A percentile compares a stretch with the other conserved stretches of the same genome.
Evolutionary conservation across 768 basidiomycete genomes (phyloP).

Genomic region (Clathrus columnatus): DNA sequence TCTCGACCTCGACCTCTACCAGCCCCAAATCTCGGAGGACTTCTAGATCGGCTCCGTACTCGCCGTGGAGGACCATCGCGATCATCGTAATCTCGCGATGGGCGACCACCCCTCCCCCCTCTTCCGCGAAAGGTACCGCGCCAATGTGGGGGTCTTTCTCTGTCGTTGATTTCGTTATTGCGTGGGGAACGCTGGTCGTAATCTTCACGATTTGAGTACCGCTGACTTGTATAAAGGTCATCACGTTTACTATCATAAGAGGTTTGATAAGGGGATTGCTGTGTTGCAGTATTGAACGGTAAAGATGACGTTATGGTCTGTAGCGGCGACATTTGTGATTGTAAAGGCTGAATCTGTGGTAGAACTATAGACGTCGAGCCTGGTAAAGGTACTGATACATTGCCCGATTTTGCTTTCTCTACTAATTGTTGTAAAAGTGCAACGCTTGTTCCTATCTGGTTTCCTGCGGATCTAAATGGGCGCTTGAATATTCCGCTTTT

Average conservation of each 20-base stretch:
- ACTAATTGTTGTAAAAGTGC: constrained; percentile 72
- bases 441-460: constrained; percentile 61
- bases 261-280: constrained; percentile 18
- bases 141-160: constrained; percentile 29
- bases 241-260: constrained; percentile 23
- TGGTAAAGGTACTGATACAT: constrained; percentile 14
- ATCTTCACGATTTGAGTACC: constrained; percentile 40
- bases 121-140: constrained; percentile 40
- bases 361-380: neutral
- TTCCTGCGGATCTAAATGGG: constrained; percentile 9
- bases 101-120: constrained; percentile 40
- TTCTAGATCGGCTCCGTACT: constrained; percentile 63
- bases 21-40: constrained; percentile 46
- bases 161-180: constrained; percentile 7
- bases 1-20: constrained; percentile 33
- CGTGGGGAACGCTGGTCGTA: constrained; percentile 19
- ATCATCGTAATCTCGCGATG: constrained; percentile 50
- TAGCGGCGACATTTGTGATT: constrained; percentile 20
- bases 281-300: constrained; percentile 14
- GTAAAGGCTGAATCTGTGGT: constrained; percentile 18
- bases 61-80: constrained; percentile 39
- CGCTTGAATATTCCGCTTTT: constrained; percentile 24
- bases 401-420: constrained; percentile 41
- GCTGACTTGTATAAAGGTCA: constrained; percentile 33
- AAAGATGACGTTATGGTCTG: constrained; percentile 1